Percentiles rank a stretch among this genome's conserved stretches.
phyloP scores from a whole-genome alignment of 208 protist genomes.

The Zelonia costaricensis region DNA sequence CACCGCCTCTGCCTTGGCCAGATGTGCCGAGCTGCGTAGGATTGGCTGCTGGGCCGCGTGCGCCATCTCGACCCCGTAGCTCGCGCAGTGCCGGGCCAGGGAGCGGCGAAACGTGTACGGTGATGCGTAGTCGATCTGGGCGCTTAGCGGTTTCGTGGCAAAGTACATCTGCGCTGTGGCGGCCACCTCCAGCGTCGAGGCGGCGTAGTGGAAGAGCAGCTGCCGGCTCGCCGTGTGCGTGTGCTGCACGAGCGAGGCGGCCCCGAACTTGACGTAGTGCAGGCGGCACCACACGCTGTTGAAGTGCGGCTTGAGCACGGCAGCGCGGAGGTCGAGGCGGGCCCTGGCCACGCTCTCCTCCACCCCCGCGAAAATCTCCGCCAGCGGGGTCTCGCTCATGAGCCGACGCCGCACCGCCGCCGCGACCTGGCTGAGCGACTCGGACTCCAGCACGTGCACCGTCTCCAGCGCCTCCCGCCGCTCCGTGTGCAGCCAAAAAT shows the following conservation, averaged over 20 bases:
- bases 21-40: constrained; percentile 48
- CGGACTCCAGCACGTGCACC: constrained; percentile 65
- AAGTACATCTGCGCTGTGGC: constrained; percentile 83
- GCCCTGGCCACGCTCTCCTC: constrained; percentile 57
- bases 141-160: constrained; percentile 77
- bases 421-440: constrained; percentile 45
- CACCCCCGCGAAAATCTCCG: constrained; percentile 36
- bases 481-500: constrained; percentile 80
- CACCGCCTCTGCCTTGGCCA: constrained; percentile 64
- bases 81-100: constrained; percentile 53
- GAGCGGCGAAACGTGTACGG: constrained; percentile 81
- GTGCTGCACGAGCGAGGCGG: constrained; percentile 71
- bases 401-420: constrained; percentile 58
- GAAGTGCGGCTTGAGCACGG: constrained; percentile 53
- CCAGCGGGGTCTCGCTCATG: constrained; percentile 35
- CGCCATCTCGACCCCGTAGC: constrained; percentile 65
- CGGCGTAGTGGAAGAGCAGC: constrained; percentile 77
- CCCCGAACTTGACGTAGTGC: constrained; percentile 86
- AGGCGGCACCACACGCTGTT: constrained; percentile 77
- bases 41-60: constrained; percentile 70
- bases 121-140: constrained; percentile 74
- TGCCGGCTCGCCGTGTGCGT: constrained; percentile 68
- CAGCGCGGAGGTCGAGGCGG: constrained; percentile 59
- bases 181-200: constrained; percentile 60
- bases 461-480: constrained; percentile 82